These are phyloP conservation scores for Ceratocystis diversiconidia DNA, from an alignment of 2,329 filamentous ascomycete species.

Conservation along the genomic window DNA sequence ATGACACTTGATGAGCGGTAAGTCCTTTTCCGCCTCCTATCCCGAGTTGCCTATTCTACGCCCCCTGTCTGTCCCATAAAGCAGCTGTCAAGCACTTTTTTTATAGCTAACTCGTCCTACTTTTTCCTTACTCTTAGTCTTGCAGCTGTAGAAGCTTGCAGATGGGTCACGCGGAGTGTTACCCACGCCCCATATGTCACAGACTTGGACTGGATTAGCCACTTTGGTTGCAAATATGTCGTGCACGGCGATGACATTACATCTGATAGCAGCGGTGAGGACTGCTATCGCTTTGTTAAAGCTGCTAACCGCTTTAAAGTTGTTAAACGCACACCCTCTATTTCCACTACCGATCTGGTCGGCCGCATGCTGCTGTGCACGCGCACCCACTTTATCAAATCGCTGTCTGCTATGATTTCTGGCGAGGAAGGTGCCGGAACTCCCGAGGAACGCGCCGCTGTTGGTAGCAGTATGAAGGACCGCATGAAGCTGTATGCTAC, in stretches of 20 bases:
- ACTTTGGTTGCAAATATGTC: constrained; percentile 90
- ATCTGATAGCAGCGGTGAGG: constrained; percentile 79
- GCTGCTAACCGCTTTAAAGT: constrained; percentile 87
- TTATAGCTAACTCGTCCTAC: constrained; percentile 13
- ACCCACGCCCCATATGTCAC: constrained; percentile 89
- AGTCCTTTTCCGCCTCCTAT: constrained; percentile 16
- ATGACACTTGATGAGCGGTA: constrained; percentile 86
- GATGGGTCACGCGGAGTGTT: constrained; percentile 79
- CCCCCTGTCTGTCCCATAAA: no score
- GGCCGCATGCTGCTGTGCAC: constrained; percentile 95
- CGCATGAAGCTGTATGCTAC: constrained; percentile 77
- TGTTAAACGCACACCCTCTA: constrained; percentile 88
- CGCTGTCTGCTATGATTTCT: constrained; percentile 51
- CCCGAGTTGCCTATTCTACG: not conserved
- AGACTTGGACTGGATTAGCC: constrained; percentile 79
- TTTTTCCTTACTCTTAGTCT: constrained; percentile 38
- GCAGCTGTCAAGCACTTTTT: no score
- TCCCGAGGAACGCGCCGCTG: constrained; percentile 47
- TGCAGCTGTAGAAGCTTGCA: constrained; percentile 82
- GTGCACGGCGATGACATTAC: constrained; percentile 97
- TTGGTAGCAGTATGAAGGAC: constrained; percentile 56
- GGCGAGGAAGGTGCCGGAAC: constrained; percentile 62
- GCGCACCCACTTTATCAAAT: constrained; percentile 83
- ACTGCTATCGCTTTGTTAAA: constrained; percentile 97
- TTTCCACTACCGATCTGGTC: constrained; percentile 95